Evolutionary conservation across 2,329 filamentous ascomycete species (phyloP).

Genomic region (Magnaporthales sp.): DNA sequence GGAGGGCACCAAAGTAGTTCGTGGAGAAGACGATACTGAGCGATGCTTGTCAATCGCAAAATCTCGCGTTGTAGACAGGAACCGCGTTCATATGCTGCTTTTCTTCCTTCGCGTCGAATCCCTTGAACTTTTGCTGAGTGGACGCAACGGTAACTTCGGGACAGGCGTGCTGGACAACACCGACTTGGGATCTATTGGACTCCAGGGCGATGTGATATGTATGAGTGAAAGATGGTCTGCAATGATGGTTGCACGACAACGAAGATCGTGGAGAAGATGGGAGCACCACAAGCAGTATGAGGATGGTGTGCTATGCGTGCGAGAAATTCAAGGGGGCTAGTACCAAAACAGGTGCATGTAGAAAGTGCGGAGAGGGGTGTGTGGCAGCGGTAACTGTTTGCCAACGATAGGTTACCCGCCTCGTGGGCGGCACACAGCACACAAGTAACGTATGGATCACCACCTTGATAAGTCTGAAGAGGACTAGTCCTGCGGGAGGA

Average conservation of each 20-base stretch:
- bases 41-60: neutral
- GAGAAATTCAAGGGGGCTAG: slow-evolving; percentile 8
- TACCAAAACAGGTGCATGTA: slow-evolving; percentile 8
- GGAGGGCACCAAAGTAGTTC: neutral
- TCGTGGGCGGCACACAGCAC: slow-evolving; percentile 12
- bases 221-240: neutral
- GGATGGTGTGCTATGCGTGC: slow-evolving; percentile 7
- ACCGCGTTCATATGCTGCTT: neutral
- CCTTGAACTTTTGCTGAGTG: neutral
- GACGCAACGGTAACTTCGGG: too few species aligned
- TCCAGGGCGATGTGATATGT: neutral
- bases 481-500: slow-evolving; percentile 9
- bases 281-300: neutral
- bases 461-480: slow-evolving; percentile 13
- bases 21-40: neutral
- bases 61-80: neutral
- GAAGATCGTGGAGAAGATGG: slow-evolving; percentile 11
- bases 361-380: slow-evolving; percentile 13
- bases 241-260: slow-evolving; percentile 7
- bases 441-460: slow-evolving; percentile 11
- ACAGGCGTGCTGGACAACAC: neutral
- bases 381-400: slow-evolving; percentile 21
- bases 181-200: neutral
- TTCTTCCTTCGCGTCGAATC: neutral
- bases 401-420: slow-evolving; percentile 16